Conservation (phyloP, 768 basidiomycete genomes). For the Mycena vulgaris region DNA sequence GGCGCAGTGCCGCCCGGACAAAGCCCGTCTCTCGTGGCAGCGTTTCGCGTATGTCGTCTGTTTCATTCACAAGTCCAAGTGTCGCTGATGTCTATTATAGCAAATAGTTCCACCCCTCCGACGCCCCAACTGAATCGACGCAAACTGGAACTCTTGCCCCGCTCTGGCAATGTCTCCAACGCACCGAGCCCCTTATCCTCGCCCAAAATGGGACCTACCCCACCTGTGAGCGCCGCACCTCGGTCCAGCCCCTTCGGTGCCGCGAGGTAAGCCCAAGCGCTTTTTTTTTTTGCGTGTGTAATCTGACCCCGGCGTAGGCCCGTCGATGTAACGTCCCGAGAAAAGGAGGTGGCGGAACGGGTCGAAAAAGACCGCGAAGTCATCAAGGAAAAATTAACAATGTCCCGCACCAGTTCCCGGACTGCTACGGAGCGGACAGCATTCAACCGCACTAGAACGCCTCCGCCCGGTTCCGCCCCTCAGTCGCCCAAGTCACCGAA, state of each 20-base stretch:
- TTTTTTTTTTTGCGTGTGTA: constrained; percentile 10
- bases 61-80: neutral
- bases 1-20: constrained; percentile 70
- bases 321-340: constrained; percentile 84
- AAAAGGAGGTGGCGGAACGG: constrained; percentile 82
- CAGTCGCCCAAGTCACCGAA: constrained; percentile 48
- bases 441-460: constrained; percentile 50
- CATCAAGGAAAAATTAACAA: constrained; percentile 65
- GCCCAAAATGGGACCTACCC: constrained; percentile 74
- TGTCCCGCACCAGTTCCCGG: constrained; percentile 69
- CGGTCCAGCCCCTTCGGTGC: constrained; percentile 89
- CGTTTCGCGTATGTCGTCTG: constrained; percentile 71
- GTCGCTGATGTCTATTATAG: constrained; percentile 53
- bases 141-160: constrained; percentile 90
- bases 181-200: constrained; percentile 85
- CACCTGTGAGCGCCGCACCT: constrained; percentile 53
- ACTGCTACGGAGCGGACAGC: constrained; percentile 64
- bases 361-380: constrained; percentile 78
- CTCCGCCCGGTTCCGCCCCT: constrained; percentile 45
- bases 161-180: constrained; percentile 76
- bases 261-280: constrained; percentile 72
- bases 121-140: constrained; percentile 85
- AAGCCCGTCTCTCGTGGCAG: constrained; percentile 61
- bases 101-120: constrained; percentile 81
- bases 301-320: constrained; percentile 64